These are phyloP conservation scores for Boletus rubescentipes DNA, from an alignment of 768 basidiomycete species.

Conservation along the genomic window DNA sequence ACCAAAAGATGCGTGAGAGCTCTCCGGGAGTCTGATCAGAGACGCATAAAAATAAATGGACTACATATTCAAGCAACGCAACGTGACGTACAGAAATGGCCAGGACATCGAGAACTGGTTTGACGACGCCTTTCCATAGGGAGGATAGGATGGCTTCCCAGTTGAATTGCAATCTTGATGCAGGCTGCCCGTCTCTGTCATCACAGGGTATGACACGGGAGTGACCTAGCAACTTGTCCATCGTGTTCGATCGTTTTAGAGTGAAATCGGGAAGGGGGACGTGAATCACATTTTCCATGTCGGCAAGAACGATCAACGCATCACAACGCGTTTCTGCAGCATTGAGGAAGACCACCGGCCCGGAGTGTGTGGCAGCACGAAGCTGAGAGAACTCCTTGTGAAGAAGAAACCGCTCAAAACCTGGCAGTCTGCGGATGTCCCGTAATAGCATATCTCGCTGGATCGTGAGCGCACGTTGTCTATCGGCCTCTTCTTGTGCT, in stretches of 20 bases:
- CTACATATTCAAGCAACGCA: background rate
- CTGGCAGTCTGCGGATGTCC: background rate
- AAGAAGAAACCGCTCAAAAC: conserved; percentile 1
- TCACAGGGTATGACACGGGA: background rate
- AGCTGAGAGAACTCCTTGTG: background rate
- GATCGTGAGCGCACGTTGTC: background rate
- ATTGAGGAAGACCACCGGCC: conserved; percentile 1
- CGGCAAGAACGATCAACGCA: background rate
- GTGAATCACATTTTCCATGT: background rate
- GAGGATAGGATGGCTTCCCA: background rate
- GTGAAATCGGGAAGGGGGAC: background rate
- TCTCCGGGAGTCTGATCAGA: too few relatives aligned
- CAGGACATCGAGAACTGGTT: background rate
- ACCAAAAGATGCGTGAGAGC: background rate
- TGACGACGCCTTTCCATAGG: background rate
- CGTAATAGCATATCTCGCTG: background rate
- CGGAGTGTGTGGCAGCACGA: background rate
- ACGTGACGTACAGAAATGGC: background rate
- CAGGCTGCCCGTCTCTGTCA: background rate
- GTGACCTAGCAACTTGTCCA: background rate
- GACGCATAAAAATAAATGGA: background rate
- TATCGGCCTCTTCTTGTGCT: background rate
- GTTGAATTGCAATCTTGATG: background rate
- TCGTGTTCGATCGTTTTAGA: background rate
- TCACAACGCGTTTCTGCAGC: background rate